A percentile compares a stretch with the other conserved stretches of the same genome.
These are phyloP conservation scores for Scheffersomyces illinoinensis DNA, from an alignment of 1,139 yeast species.

Conservation along the genomic window DNA sequence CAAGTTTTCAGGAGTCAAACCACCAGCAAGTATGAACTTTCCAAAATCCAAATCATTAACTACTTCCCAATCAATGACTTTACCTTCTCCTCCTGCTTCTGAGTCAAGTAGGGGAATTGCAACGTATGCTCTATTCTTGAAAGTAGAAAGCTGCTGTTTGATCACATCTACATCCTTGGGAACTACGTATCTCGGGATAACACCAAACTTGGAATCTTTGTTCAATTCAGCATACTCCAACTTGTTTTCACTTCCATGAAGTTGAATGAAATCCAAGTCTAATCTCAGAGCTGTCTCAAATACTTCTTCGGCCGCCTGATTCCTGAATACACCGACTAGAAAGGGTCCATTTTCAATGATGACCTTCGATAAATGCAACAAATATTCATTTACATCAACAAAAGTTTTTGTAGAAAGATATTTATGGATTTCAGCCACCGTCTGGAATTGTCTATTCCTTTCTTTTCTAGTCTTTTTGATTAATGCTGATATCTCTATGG, in stretches of 20 bases:
- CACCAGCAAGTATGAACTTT: conserved; percentile 80
- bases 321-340: conserved; percentile 87
- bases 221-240: conserved; percentile 43
- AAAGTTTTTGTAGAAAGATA: conserved; percentile 17
- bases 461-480: conserved; percentile 23
- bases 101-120: conserved; percentile 75
- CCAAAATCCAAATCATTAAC: conserved; percentile 35
- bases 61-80: conserved; percentile 64
- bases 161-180: conserved; percentile 49
- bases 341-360: conserved; percentile 60
- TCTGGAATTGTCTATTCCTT: conserved; percentile 17
- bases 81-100: conserved; percentile 92
- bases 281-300: conserved; percentile 45
- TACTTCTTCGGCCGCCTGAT: conserved; percentile 72
- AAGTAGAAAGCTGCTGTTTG: conserved; percentile 17
- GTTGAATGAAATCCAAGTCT: conserved; percentile 74
- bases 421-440: conserved; percentile 20
- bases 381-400: conserved; percentile 30
- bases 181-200: conserved; percentile 69
- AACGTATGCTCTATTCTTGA: conserved; percentile 7
- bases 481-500: conserved; percentile 50
- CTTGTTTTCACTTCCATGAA: conserved; percentile 84
- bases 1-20: conserved; percentile 76
- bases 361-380: conserved; percentile 26
- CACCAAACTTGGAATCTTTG: conserved; percentile 44